Percentiles rank a stretch among this genome's conserved stretches.
Conservation (phyloP, 176 grass and related monocot species). For the Poa annua region DNA sequence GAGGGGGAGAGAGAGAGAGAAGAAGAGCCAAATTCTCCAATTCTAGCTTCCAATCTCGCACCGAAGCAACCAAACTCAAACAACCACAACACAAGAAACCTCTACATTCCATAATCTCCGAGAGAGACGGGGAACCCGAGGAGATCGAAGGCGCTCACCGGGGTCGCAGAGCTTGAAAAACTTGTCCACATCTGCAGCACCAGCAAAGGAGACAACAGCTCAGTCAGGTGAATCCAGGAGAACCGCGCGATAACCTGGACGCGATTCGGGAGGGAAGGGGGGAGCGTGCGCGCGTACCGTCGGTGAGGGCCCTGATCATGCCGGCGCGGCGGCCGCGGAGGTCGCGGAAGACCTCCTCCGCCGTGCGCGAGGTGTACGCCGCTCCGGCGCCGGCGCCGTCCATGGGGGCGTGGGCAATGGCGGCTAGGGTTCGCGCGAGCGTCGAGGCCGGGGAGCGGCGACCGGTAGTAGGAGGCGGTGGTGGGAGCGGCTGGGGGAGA, state of each 20-base stretch:
- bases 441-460: constrained; percentile 2
- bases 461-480: constrained; percentile 24
- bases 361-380: constrained; percentile 51
- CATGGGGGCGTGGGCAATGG: constrained; percentile 58
- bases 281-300: constrained; percentile 47
- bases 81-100: constrained; percentile 8
- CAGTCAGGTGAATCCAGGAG: constrained; percentile 34
- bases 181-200: constrained; percentile 87
- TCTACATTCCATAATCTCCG: constrained; percentile 24
- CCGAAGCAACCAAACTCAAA: constrained; percentile 37
- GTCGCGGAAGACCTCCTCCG: constrained; percentile 95
- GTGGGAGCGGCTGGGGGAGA: constrained; percentile 21
- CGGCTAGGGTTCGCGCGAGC: constrained; percentile 32
- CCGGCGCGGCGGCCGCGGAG: constrained; percentile 79
- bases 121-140: neutral
- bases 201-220: constrained; percentile 30
- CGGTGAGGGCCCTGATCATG: constrained; percentile 93
- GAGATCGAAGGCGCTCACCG: constrained; percentile 66
- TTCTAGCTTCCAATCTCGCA: constrained; percentile 45
- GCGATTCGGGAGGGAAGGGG: constrained; percentile 9
- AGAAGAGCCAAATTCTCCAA: constrained; percentile 27
- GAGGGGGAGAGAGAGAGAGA: neutral
- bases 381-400: constrained; percentile 58
- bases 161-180: constrained; percentile 94
- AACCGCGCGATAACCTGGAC: neutral